These are phyloP conservation scores for Sporobolomyces phaffii DNA, from an alignment of 768 basidiomycete species.

Conservation along the genomic window DNA sequence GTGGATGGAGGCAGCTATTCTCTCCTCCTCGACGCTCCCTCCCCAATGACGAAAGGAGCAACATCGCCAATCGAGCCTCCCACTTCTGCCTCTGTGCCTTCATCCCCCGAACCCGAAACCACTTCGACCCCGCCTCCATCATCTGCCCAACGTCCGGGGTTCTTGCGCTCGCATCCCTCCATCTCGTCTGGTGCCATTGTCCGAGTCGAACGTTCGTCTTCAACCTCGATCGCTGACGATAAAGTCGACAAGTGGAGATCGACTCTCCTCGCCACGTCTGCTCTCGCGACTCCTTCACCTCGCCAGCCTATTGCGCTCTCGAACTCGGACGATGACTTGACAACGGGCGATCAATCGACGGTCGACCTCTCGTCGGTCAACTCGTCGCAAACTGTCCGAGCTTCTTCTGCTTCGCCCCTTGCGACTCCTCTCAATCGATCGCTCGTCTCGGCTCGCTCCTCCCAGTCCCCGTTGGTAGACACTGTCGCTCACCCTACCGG, in stretches of 20 bases:
- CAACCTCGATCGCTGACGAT: background rate
- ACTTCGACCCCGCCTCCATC: conserved; percentile 4
- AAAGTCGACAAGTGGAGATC: conserved; percentile 9
- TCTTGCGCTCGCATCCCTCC: background rate
- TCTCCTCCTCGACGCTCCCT: conserved; percentile 7
- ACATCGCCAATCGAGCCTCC: too few species aligned
- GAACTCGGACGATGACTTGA: background rate
- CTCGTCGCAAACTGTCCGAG: conserved; percentile 2
- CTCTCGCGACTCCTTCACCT: background rate
- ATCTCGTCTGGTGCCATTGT: background rate
- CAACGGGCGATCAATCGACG: background rate
- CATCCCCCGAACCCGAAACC: background rate
- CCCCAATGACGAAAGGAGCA: background rate
- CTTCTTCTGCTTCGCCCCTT: background rate
- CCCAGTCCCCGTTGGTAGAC: too few species aligned
- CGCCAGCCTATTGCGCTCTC: too few species aligned
- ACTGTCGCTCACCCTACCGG: too few species aligned
- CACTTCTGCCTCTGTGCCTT: too few species aligned
- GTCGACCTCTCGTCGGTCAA: conserved; percentile 1
- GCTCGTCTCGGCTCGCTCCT: background rate
- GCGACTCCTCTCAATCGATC: background rate
- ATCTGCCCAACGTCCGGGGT: too few species aligned
- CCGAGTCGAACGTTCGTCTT: too few species aligned
- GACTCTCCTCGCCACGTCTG: background rate
- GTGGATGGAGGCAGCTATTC: conserved; percentile 10